Base-by-base conservation (phyloP, 73 alveolate genomes). In the Blepharisma japonicum region DNA sequence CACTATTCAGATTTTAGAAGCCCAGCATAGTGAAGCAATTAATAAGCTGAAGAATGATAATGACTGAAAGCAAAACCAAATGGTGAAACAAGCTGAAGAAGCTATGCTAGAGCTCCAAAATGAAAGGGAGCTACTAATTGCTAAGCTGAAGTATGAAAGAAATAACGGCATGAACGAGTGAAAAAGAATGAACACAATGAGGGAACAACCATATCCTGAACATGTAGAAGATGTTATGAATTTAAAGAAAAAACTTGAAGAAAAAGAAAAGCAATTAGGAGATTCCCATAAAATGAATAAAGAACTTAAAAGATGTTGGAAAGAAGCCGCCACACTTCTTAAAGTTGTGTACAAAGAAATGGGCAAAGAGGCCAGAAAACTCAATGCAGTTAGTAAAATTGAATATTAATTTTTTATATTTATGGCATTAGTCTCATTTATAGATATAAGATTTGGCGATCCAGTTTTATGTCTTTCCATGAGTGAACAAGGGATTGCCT, bases 381-480 rank as follows among this genome's bases (percentile, higher is more conserved):
- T 61, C 46, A n/a, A 61, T 8, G 23, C 14, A 14, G 74, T 39
- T 61, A 61, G 47, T 14, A 61, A 61, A 61, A 25, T 32, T 32
- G 42, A 32, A 32, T 32, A 32, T 32, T 32, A 32, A 32, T 32
- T 32, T 32, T 32, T 32, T 32, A 61, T 20, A 61, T 18, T 14
- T 18, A 61, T 61, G 74, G 23, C 47, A 14, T 25, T 61, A 20
- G 74, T 14, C 4, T 18, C 11, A 14, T 61, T 61, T 39, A 61
- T 61, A 18, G 74, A 61, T 25, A 61, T 61, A 14, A n/a, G 74
- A 61, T 61, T 61, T 61, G 74, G 50, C 6, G 74, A 61, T 61
- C 74, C 74, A 1, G 74, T 61, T 11, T 9, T 61, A 8, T n/a
- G 47, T 14, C 23, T 61, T 8, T 18, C 47, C 46, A 18, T 61